Evolutionary conservation across 2,329 filamentous ascomycete species (phyloP), one percentile per base, ranked within the genome.

Genomic region (Penicillium expansum): DNA sequence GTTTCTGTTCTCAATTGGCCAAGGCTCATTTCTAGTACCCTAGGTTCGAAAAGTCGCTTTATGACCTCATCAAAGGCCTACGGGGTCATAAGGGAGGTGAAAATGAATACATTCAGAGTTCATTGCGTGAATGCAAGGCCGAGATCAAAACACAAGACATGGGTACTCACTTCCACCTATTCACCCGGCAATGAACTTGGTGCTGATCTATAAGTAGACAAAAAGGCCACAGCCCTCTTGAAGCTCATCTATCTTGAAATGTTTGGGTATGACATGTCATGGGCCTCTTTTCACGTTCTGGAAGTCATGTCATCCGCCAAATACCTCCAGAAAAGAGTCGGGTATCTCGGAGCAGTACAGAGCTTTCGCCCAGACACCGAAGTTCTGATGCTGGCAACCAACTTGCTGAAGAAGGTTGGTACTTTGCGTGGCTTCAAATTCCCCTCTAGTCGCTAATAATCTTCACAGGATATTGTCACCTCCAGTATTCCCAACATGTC

Each of bases 201-300:
- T 57, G 33, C 57, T 65, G 32, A 64, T 22, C 7, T 9, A 29
- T 16, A 18, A 44, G 57, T 59, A 91, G 92, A 97, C 78, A 84
- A 96, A 76, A 99, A 99, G 81, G 92, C 94, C 20, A 97, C 92
- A 33, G 94, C 94, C 44, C 83, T 99, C 52, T 81, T 99, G 70
- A 99, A 99, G 80, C 84, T 99, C 67, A 88, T 97, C 52, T 99
- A 99, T 74, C 85, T 99, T 64, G 94, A 99, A 74, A 99, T 99
- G 94, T 92, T 97, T 66, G 94, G 94, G 14, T 90, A 97, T 73
- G 94, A 97, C 76, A 99, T 99, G 94, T 97, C 93, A 3, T 99
- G 94, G 94, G 94, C 94, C 4, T 92, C 92, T 13, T 99, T 99
- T 77, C 91, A 99, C 74, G 93, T 97, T 51, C 87, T 99, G 47